phyloP scores from a whole-genome alignment of 1,284 basidiomycete genomes.

The Trametes hirsuta region DNA sequence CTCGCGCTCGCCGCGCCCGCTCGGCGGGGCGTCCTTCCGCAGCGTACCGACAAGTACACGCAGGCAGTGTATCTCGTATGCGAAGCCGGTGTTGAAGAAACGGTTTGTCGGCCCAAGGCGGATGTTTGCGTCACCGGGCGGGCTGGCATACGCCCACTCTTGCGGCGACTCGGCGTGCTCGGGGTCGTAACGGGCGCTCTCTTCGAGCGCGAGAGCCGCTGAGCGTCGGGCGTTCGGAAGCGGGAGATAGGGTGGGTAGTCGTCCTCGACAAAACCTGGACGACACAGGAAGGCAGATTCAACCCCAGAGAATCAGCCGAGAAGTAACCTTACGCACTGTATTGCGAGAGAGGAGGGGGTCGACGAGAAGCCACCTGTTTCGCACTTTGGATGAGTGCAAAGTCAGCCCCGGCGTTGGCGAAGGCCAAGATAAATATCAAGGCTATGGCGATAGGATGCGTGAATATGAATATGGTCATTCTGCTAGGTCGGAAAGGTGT shows the following conservation, averaged over 20 bases:
- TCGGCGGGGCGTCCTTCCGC: slow-evolving; percentile 1
- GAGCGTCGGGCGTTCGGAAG: neutral
- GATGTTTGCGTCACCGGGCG: slow-evolving; percentile 34
- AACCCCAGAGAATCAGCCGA: no score
- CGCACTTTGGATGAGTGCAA: no score
- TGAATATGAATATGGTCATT: no score
- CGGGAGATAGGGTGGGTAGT: slow-evolving; percentile 3
- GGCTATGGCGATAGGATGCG: no score
- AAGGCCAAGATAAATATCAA: no score
- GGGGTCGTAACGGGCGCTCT: slow-evolving; percentile 29
- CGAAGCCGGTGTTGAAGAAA: slow-evolving; percentile 39
- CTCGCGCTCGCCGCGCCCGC: slow-evolving; percentile 2
- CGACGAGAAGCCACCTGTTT: no score
- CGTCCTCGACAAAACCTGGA: neutral
- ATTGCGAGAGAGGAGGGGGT: no score
- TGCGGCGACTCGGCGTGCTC: slow-evolving; percentile 24
- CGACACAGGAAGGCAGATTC: neutral
- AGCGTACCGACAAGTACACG: slow-evolving; percentile 27
- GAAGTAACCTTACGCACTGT: no score
- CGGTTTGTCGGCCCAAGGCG: slow-evolving; percentile 36
- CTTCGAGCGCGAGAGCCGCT: slow-evolving; percentile 11
- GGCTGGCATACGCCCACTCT: slow-evolving; percentile 35
- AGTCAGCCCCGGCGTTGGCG: no score
- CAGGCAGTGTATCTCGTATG: slow-evolving; percentile 45
- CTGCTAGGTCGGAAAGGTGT: no score